Evolutionary conservation across 805 yeast species (phyloP), one percentile per base, ranked within the genome.

Genomic region (Lachancea lanzarotensis): DNA sequence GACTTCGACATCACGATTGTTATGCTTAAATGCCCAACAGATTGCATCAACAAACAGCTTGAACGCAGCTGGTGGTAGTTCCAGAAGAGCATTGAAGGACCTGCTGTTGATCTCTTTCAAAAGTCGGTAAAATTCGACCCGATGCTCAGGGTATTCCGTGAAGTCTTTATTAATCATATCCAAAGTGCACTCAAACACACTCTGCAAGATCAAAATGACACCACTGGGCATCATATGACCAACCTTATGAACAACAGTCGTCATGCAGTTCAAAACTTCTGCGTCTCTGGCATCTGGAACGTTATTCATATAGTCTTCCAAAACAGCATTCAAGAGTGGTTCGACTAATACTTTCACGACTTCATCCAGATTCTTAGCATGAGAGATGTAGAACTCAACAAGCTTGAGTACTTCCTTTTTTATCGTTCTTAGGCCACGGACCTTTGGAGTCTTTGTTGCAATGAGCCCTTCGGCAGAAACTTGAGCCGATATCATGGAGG

Each of bases 201-300:
- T 84, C 59, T 88, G 95, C 52, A 93, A 71, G 48, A 93, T 87
- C 45, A 81, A 68, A 25, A 91, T 87, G 42, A 93, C 91, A 51
- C 93, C 95, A 50, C 85, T 91, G 22, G 95, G 89, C 47, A 91
- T 87, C 73, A 82, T 68, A 51, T 76, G 84, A 11, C 97, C 97
- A 47, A 89, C 95, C 60, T 88, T 84, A 25, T 79, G 72, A 22
- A 93, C 95, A 45, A 93, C 77, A 1, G 96, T 87, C 8, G 95
- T 81, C 79, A 93, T 82, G 75, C 98, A 90, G 67, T 85, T 87
- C 65, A 93, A 75, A 4, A 93, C 98, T 68, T 93, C 98, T 7
- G 96, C 96, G 69, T 93, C 98, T 62, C 98, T 82, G 9, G 97
- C 96, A 69, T 89, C 95, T 3, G 98, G 95, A 29, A 89, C 95